Evolutionary conservation across 176 grass and related monocot genomes (phyloP).

Genomic region (Thalia dealbata): DNA sequence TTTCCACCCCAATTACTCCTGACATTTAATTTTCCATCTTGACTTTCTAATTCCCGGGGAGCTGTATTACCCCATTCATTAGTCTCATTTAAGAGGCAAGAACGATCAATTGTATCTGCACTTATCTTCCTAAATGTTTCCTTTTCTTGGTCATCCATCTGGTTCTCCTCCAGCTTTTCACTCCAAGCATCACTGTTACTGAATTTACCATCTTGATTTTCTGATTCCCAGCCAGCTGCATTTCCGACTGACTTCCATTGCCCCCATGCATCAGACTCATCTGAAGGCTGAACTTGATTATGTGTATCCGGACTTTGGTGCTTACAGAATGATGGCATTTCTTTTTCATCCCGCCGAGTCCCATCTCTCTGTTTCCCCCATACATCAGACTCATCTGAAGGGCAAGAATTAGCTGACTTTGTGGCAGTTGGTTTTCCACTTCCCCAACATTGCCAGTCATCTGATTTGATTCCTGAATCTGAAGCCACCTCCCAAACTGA

Average conservation of each 20-base stretch:
- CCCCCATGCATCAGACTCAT: neutral
- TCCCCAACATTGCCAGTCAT: constrained; percentile 55
- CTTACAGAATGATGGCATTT: no score
- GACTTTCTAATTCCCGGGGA: no score
- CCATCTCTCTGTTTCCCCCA: no score
- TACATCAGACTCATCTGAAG: no score
- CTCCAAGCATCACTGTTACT: neutral
- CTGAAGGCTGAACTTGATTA: neutral
- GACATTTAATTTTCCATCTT: no score
- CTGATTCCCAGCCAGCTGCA: neutral
- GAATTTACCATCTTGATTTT: neutral
- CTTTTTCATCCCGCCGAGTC: no score
- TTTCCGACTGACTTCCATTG: neutral
- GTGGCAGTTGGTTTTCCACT: constrained; percentile 23
- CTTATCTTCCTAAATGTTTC: no score
- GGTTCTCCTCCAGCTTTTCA: neutral
- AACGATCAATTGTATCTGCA: no score
- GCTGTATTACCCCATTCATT: no score
- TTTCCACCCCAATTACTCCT: neutral
- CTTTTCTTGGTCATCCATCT: no score
- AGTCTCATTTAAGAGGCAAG: no score
- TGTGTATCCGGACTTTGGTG: neutral
- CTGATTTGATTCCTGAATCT: constrained; percentile 36
- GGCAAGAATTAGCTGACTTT: neutral
- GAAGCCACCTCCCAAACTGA: constrained; percentile 38